A percentile compares a stretch with the other conserved stretches of the same genome.
phyloP scores from a whole-genome alignment of 495 filamentous ascomycete genomes.

The Penicillium cataractarum region DNA sequence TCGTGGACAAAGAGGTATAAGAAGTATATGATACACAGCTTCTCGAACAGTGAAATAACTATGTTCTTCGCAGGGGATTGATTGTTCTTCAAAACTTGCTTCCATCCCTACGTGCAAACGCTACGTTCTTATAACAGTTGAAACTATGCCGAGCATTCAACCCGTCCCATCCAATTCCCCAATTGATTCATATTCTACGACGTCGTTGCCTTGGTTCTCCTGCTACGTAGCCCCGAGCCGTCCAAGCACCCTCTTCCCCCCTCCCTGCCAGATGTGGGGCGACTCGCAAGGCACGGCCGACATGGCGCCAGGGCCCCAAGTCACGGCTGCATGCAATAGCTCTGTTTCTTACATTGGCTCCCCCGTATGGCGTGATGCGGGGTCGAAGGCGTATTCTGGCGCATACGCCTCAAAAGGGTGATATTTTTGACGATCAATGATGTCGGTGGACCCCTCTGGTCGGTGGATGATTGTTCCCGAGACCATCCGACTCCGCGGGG shows the following conservation, averaged over 20 bases:
- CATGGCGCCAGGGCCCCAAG: not conserved
- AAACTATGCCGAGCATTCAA: not conserved
- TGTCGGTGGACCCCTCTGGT: conserved; percentile 29
- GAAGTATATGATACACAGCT: not conserved
- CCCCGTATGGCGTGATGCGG: conserved; percentile 31
- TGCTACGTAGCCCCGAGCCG: not conserved
- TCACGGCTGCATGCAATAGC: conserved; percentile 6
- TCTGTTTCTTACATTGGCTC: conserved; percentile 4
- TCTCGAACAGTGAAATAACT: not conserved
- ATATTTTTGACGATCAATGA: conserved; percentile 27
- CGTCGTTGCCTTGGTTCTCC: not conserved
- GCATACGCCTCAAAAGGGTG: conserved; percentile 15
- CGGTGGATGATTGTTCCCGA: conserved; percentile 23
- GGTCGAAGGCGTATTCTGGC: conserved; percentile 18
- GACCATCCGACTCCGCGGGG: conserved; percentile 6
- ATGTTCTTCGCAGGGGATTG: not conserved
- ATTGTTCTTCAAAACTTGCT: not conserved
- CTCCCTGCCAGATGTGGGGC: not conserved
- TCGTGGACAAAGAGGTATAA: not conserved
- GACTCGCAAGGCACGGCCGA: not conserved
- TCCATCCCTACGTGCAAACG: not conserved
- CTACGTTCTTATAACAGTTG: conserved; percentile 26
- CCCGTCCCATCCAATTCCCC: not conserved
- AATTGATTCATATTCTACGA: conserved; percentile 1
- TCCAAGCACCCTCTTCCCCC: not conserved